Conservation (phyloP, 331 rosid genomes). For the Pyracantha coccinea region DNA sequence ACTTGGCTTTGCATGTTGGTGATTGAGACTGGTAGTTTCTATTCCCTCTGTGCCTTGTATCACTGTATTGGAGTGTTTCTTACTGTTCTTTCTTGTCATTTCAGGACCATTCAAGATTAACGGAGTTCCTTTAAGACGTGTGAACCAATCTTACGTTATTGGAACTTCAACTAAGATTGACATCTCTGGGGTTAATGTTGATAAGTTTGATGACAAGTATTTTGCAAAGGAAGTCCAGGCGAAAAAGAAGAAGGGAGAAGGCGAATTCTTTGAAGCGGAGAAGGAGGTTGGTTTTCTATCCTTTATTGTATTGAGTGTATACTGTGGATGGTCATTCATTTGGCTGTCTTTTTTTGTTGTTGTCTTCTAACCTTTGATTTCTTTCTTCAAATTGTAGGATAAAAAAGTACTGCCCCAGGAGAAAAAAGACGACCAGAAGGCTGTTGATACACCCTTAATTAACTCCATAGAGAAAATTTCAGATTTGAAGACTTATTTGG, state of each 20-base stretch:
- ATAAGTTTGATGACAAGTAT: constrained; percentile 31
- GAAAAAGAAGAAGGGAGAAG: constrained; percentile 26
- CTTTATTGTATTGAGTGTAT: not conserved
- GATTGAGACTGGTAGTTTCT: not conserved
- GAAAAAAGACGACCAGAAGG: constrained; percentile 72
- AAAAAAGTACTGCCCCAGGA: constrained; percentile 52
- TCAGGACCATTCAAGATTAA: constrained; percentile 29
- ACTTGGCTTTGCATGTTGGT: not conserved
- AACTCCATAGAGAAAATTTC: constrained; percentile 48
- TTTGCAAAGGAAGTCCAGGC: constrained; percentile 21
- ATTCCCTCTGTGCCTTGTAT: not conserved
- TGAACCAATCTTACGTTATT: constrained; percentile 29
- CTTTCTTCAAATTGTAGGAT: constrained; percentile 31
- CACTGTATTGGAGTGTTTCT: not conserved
- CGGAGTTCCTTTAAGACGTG: constrained; percentile 32
- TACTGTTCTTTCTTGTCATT: not conserved
- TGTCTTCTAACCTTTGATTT: not conserved
- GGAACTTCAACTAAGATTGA: constrained; percentile 34
- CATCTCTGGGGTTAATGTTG: constrained; percentile 12
- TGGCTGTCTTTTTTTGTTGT: not conserved
- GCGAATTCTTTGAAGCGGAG: constrained; percentile 23
- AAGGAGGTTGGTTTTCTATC: constrained; percentile 16
- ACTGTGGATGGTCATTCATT: not conserved
- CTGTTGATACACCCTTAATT: constrained; percentile 42
- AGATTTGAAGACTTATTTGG: constrained; percentile 62